A percentile compares a stretch with the other conserved stretches of the same genome.
phyloP scores from a whole-genome alignment of 306 rosid genomes.

The Sphenostylis stenocarpa region DNA sequence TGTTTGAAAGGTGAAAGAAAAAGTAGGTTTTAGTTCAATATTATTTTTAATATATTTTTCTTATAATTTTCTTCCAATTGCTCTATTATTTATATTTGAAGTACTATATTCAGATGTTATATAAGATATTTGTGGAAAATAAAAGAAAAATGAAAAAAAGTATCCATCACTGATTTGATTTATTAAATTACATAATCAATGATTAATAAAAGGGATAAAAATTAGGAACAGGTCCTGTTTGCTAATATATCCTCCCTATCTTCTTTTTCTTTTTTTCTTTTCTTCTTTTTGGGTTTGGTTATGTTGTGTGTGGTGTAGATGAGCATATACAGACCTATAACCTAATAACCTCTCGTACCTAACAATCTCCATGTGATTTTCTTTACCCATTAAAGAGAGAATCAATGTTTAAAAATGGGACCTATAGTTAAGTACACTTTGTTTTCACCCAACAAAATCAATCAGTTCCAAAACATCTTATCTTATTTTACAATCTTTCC shows the following conservation, averaged over 20 bases:
- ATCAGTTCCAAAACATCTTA: not conserved
- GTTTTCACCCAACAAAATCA: not conserved
- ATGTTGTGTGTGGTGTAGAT: not conserved
- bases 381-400: not conserved
- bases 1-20: too few species aligned
- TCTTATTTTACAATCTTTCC: not conserved
- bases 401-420: not conserved
- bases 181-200: too few species aligned
- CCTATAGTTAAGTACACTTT: not conserved
- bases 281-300: not conserved
- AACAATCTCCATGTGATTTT: not conserved
- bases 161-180: too few species aligned
- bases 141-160: too few species aligned
- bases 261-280: not conserved
- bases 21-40: too few species aligned
- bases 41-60: too few species aligned
- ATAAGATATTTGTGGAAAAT: too few species aligned
- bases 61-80: too few species aligned
- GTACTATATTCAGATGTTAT: too few species aligned
- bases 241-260: too few species aligned
- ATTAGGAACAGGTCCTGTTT: not conserved
- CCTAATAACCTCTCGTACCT: not conserved
- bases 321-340: not conserved
- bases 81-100: too few species aligned
- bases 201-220: too few species aligned